phyloP scores from a whole-genome alignment of 129 eudicot genomes.

The Sambucus nigra region DNA sequence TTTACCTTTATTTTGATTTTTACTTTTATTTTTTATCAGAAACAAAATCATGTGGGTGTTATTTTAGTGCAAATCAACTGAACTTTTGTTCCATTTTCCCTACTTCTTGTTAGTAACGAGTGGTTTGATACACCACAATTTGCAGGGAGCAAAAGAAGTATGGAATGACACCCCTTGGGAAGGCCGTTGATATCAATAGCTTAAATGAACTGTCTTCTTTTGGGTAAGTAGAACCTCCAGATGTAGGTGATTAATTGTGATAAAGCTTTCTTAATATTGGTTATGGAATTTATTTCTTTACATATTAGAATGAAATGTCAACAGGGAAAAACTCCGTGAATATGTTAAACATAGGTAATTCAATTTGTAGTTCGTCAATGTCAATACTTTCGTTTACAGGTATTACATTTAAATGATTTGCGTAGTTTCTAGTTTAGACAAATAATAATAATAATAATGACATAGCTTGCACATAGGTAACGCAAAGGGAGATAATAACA shows the following conservation, averaged over 20 bases:
- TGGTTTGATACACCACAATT: constrained; percentile 2
- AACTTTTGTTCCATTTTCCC: background rate
- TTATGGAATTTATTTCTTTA: background rate
- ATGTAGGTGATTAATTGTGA: no score
- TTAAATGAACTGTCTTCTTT: constrained; percentile 49
- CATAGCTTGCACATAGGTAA: no score
- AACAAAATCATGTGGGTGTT: constrained; percentile 52
- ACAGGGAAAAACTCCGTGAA: background rate
- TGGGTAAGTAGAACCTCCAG: constrained; percentile 40
- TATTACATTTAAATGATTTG: no score
- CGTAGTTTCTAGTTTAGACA: no score
- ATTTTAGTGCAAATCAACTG: constrained; percentile 5
- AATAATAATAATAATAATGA: no score
- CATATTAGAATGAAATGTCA: background rate
- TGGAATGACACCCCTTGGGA: constrained; percentile 71
- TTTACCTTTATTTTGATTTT: no score
- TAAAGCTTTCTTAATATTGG: background rate
- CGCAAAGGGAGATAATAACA: no score
- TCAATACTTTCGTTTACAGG: no score
- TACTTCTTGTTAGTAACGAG: background rate
- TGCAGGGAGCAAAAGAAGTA: constrained; percentile 85
- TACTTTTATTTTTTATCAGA: no score
- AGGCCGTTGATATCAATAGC: constrained; percentile 66
- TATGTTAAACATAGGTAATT: no score
- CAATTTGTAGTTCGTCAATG: no score